Base-by-base conservation (phyloP, 768 basidiomycete species). In the Suillus bovinus region DNA sequence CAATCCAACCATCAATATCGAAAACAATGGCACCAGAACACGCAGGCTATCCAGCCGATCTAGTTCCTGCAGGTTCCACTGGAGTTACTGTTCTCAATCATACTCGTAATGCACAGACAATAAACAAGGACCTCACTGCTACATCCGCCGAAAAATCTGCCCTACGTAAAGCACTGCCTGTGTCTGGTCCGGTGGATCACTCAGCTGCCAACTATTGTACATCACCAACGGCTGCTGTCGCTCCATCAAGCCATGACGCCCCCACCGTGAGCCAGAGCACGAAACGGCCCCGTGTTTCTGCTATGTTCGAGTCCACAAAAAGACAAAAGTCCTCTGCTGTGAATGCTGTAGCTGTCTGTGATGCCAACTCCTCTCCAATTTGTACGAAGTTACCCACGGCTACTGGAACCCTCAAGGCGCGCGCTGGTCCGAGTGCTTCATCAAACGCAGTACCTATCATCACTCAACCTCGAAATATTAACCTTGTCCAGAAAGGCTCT, bases 261-360 rank as follows among this genome's bases (percentile, higher is more conserved):
- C 31, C 31, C 20, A 33, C n/a, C 6, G 33, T 33, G 31, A 52
- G 11, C 1, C 31, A 14, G 31, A 22, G 49, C 22, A 10, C 34
- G 27, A 59, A 44, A 59, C 49, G 54, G 24, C 49, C 27, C 50
- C 20, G 20, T 9, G 27, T 56, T 17, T 59, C 49, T 59, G 9
- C n/a, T 22, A 20, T 49, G 11, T 22, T 22, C 11, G 14, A 31
- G 49, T 49, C 58, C 11, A 20, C 58, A 6, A 54, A 56, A 56
- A 59, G 14, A 22, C 54, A 38, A 20, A 55, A 38, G 5, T 10
- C 16, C 24, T 36, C 10, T 10, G 36, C 36, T 55, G 34, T 27
- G n/a, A 38, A 55, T 38, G 1, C 54, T 38, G 16, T 5, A 27
- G 24, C 36, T 55, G 16, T 38, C 16, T 24, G 9, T 36, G 34